Evolutionary conservation across 257 asterid species (phyloP).

Genomic region (Coffea eugenioides): DNA sequence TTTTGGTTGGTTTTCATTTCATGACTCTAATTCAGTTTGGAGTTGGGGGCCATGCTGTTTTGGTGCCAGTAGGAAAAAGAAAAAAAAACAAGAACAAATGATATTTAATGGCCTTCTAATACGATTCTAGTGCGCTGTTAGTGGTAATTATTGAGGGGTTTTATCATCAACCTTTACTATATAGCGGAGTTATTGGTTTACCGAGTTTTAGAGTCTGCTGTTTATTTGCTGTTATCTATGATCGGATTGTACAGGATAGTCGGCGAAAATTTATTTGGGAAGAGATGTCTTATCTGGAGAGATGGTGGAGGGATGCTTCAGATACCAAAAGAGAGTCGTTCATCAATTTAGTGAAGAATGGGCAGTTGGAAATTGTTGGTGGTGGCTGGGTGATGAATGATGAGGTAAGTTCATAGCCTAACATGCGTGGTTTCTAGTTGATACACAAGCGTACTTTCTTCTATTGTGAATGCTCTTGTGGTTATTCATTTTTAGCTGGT

Average conservation of each 20-base stretch:
- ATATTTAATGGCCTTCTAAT: not conserved
- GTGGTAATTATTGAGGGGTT: not conserved
- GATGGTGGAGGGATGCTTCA: conserved; percentile 99
- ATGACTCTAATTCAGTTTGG: not conserved
- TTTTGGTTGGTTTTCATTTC: not conserved
- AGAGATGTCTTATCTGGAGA: conserved; percentile 98
- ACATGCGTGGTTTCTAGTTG: not conserved
- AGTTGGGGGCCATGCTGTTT: not conserved
- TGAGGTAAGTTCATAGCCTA: conserved; percentile 53
- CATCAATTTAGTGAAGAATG: conserved; percentile 70
- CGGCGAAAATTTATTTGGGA: conserved; percentile 98
- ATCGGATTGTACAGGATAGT: conserved; percentile 47
- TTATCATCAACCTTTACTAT: not conserved
- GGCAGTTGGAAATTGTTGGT: conserved; percentile 96
- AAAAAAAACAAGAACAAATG: not conserved
- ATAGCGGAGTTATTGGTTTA: not conserved
- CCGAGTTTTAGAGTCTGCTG: not conserved
- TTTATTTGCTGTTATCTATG: conserved; percentile 12
- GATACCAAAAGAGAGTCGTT: conserved; percentile 63
- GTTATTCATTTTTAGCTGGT: not conserved
- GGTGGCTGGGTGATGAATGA: conserved; percentile 99
- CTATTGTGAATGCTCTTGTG: not conserved
- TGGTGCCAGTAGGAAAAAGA: not conserved
- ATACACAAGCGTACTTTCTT: not conserved
- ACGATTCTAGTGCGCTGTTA: not conserved